Percentiles rank a stretch among this genome's conserved stretches.
Evolutionary conservation across 345 rosid species (phyloP).

Genomic region (Acer saccharum): DNA sequence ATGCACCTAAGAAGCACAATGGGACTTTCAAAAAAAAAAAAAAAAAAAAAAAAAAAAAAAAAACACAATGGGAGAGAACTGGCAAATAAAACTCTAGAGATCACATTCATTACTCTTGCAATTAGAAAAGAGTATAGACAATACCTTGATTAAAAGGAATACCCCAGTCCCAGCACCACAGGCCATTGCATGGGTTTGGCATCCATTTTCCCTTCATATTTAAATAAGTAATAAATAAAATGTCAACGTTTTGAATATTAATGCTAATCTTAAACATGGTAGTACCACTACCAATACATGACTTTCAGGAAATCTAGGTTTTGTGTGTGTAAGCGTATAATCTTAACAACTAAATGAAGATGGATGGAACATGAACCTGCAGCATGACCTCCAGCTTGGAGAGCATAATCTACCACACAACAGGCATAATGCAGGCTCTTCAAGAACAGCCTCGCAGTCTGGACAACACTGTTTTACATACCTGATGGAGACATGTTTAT

Average conservation of each 20-base stretch:
- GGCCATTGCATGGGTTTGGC: slow-evolving; percentile 64
- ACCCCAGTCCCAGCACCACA: slow-evolving; percentile 93
- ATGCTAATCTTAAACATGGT: background rate
- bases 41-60: too few relatives aligned
- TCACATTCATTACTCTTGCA: background rate
- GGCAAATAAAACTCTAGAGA: background rate
- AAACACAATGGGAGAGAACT: slow-evolving; percentile 14
- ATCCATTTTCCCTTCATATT: slow-evolving; percentile 58
- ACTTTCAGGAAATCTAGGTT: background rate
- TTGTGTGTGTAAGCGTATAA: background rate
- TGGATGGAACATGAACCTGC: slow-evolving; percentile 59
- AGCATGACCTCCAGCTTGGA: slow-evolving; percentile 70
- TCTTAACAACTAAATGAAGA: slow-evolving; percentile 15
- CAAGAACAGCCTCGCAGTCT: slow-evolving; percentile 51
- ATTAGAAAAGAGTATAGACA: background rate
- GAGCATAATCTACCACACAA: slow-evolving; percentile 92
- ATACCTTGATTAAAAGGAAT: slow-evolving; percentile 80
- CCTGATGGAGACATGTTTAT: slow-evolving; percentile 44
- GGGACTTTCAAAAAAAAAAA: too few relatives aligned
- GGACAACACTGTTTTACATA: slow-evolving; percentile 70
- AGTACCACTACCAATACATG: background rate
- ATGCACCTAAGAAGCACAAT: slow-evolving; percentile 16
- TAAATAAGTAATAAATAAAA: slow-evolving; percentile 12
- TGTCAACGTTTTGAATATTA: background rate
- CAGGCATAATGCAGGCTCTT: slow-evolving; percentile 83